A percentile compares a stretch with the other conserved stretches of the same genome.
phyloP scores from a whole-genome alignment of 2,329 filamentous ascomycete genomes.

The Ophiostoma fasciatum region DNA sequence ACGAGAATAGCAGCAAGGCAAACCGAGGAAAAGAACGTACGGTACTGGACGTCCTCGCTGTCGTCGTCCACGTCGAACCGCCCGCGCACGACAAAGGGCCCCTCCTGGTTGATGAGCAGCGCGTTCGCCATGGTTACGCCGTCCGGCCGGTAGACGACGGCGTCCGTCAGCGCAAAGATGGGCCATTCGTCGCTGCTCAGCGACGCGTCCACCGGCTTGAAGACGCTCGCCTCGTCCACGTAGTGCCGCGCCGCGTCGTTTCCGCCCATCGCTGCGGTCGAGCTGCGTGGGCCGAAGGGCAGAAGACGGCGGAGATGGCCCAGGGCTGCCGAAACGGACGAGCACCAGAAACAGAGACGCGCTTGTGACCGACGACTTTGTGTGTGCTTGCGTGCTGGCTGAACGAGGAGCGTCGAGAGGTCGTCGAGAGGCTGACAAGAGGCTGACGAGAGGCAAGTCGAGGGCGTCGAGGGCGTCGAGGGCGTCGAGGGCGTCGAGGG shows the following conservation, averaged over 20 bases:
- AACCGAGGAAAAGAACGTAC: slow-evolving; percentile 19
- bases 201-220: slow-evolving; percentile 19
- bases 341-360: too few species aligned
- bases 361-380: too few species aligned
- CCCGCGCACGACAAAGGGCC: slow-evolving; percentile 48
- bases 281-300: too few species aligned
- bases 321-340: too few species aligned
- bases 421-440: too few species aligned
- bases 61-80: slow-evolving; percentile 36
- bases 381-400: too few species aligned
- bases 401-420: too few species aligned
- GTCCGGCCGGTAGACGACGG: slow-evolving; percentile 40
- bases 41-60: slow-evolving; percentile 23
- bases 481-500: too few species aligned
- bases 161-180: slow-evolving; percentile 46
- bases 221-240: slow-evolving; percentile 12
- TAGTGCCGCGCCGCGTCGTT: neutral
- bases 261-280: neutral
- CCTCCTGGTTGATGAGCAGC: slow-evolving; percentile 41
- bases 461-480: too few species aligned
- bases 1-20: neutral
- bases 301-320: too few species aligned
- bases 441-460: too few species aligned
- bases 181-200: slow-evolving; percentile 38
- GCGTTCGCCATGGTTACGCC: slow-evolving; percentile 42